Conservation (phyloP, 2,329 filamentous ascomycete species). For the Trichoderma arundinaceum region DNA sequence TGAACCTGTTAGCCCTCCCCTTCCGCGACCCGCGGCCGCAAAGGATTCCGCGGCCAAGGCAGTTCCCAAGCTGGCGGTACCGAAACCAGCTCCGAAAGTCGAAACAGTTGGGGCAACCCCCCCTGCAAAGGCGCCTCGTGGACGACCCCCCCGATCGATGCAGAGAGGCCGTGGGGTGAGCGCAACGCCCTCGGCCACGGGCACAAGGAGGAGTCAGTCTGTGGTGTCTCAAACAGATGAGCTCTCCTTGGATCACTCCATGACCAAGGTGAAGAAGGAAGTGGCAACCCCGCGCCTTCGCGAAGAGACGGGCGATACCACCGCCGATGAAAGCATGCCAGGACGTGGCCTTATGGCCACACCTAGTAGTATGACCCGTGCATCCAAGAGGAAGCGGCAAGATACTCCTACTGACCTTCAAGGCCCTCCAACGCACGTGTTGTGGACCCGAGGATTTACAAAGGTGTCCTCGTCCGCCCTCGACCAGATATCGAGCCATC, state of each 20-base stretch:
- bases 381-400: slow-evolving; percentile 63
- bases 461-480: slow-evolving; percentile 74
- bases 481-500: slow-evolving; percentile 77
- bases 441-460: slow-evolving; percentile 77
- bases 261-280: slow-evolving; percentile 63
- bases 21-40: slow-evolving; percentile 45
- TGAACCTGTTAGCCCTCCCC: slow-evolving; percentile 65
- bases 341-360: slow-evolving; percentile 48
- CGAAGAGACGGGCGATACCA: slow-evolving; percentile 62
- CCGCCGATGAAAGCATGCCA: slow-evolving; percentile 58
- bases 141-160: slow-evolving; percentile 46
- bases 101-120: slow-evolving; percentile 33
- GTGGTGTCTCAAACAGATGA: slow-evolving; percentile 56
- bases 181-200: slow-evolving; percentile 45
- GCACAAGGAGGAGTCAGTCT: slow-evolving; percentile 53
- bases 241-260: slow-evolving; percentile 51
- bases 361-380: slow-evolving; percentile 47
- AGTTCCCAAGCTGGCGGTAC: slow-evolving; percentile 37
- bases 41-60: slow-evolving; percentile 44
- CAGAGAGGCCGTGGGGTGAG: slow-evolving; percentile 46
- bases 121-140: slow-evolving; percentile 39
- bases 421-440: slow-evolving; percentile 68
- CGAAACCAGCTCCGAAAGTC: slow-evolving; percentile 40
- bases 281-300: slow-evolving; percentile 59
- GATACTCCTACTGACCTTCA: slow-evolving; percentile 55